These are phyloP conservation scores for Cutaneotrichosporon sp. DNA, from an alignment of 1,284 basidiomycete genomes.

Conservation along the genomic window DNA sequence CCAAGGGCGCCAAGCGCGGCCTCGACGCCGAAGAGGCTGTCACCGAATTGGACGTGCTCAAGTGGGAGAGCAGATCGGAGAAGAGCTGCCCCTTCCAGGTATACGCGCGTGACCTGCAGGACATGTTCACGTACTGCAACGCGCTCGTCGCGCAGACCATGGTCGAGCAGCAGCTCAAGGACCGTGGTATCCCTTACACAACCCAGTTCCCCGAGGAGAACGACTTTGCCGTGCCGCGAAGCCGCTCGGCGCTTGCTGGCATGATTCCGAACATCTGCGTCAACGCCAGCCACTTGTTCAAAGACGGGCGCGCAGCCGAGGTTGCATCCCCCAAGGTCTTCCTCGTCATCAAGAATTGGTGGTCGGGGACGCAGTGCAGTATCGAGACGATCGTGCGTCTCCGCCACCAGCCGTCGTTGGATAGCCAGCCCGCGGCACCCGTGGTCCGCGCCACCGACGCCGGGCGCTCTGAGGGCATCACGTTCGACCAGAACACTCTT, in stretches of 20 bases:
- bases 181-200: conserved; percentile 72
- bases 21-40: conserved; percentile 12
- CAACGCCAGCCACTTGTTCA: conserved; percentile 72
- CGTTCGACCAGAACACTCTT: conserved; percentile 79
- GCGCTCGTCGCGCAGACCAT: conserved; percentile 86
- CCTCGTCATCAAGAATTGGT: conserved; percentile 85
- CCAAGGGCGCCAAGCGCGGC: conserved; percentile 17
- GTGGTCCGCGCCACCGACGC: conserved; percentile 54
- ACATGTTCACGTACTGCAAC: conserved; percentile 47
- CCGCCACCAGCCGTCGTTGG: conserved; percentile 78
- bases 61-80: conserved; percentile 1
- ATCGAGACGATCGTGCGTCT: conserved; percentile 59
- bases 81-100: conserved; percentile 34
- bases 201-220: conserved; percentile 62
- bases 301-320: conserved; percentile 76
- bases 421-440: conserved; percentile 43
- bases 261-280: conserved; percentile 77
- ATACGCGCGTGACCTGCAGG: conserved; percentile 40
- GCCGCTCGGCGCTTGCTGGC: conserved; percentile 53
- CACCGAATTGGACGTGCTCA: neutral
- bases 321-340: conserved; percentile 87
- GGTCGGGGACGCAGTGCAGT: conserved; percentile 69
- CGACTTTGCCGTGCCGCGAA: conserved; percentile 25
- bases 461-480: conserved; percentile 57
- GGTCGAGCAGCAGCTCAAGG: conserved; percentile 82